A percentile compares a stretch with the other conserved stretches of the same genome.
Conservation (phyloP, 2,329 filamentous ascomycete species). For the Phyllosticta citrichinensis region DNA sequence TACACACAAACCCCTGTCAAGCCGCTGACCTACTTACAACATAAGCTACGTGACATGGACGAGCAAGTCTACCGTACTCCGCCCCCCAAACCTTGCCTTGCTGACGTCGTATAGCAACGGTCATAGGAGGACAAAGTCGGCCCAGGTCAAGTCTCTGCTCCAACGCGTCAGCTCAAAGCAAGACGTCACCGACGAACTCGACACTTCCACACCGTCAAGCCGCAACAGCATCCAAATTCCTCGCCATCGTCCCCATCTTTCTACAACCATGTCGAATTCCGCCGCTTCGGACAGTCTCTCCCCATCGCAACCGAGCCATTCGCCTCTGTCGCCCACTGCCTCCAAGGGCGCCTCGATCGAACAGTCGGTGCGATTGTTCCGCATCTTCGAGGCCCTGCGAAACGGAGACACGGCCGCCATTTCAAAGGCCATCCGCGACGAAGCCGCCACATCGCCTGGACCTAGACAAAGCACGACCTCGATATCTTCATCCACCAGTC, state of each 20-base stretch:
- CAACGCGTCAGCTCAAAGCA: constrained; percentile 20
- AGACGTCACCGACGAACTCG: constrained; percentile 22
- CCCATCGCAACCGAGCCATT: constrained; percentile 13
- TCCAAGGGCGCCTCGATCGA: constrained; percentile 52
- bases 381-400: constrained; percentile 83
- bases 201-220: constrained; percentile 17
- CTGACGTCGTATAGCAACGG: neutral
- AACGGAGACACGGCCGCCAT: constrained; percentile 87
- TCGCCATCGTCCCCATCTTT: constrained; percentile 14
- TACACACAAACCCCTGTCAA: neutral
- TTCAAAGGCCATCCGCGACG: constrained; percentile 70
- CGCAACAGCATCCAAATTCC: constrained; percentile 16
- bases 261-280: constrained; percentile 18
- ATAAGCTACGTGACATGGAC: constrained; percentile 2
- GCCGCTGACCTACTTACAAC: neutral
- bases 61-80: constrained; percentile 3
- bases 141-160: constrained; percentile 27
- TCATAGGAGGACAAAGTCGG: constrained; percentile 32
- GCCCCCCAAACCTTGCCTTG: neutral
- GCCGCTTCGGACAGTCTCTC: constrained; percentile 9
- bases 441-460: constrained; percentile 25
- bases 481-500: constrained; percentile 24
- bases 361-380: constrained; percentile 88
- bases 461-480: constrained; percentile 46
- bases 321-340: constrained; percentile 20